Conservation (phyloP, 1,284 basidiomycete genomes). For the Stygiomarasmius scandens region DNA sequence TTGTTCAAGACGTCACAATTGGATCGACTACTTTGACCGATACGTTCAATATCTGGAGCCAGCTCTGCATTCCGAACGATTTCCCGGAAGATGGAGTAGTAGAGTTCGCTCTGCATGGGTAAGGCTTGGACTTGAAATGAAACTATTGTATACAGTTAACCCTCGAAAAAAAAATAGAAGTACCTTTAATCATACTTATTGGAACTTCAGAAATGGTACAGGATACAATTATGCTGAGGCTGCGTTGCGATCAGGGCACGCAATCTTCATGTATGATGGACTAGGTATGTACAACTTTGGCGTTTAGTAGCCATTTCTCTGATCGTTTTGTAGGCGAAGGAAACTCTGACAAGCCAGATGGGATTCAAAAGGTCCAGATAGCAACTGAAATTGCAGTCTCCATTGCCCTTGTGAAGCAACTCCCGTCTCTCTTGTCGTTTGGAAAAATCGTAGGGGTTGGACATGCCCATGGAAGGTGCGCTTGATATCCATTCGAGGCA, state of each 20-base stretch:
- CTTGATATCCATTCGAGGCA: not conserved
- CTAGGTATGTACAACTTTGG: conserved; percentile 28
- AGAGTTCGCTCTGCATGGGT: conserved; percentile 26
- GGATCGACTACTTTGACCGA: not conserved
- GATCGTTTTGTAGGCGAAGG: conserved; percentile 23
- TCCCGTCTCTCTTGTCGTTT: conserved; percentile 20
- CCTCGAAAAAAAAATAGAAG: conserved; percentile 20
- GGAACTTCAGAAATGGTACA: conserved; percentile 27
- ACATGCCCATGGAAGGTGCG: conserved; percentile 33
- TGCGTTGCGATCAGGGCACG: conserved; percentile 29
- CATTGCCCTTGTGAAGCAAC: conserved; percentile 26
- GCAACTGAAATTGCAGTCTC: conserved; percentile 36
- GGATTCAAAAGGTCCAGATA: conserved; percentile 29
- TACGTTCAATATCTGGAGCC: conserved; percentile 17
- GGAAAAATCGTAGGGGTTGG: conserved; percentile 31
- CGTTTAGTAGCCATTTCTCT: not conserved
- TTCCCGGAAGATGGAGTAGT: conserved; percentile 16
- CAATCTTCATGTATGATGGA: conserved; percentile 35
- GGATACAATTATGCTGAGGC: conserved; percentile 29
- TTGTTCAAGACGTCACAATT: conserved; percentile 10
- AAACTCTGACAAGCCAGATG: conserved; percentile 31
- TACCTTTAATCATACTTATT: conserved; percentile 29
- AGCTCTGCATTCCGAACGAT: conserved; percentile 19
- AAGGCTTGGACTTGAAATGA: conserved; percentile 3
- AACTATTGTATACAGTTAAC: not conserved